Percentiles rank a stretch among this genome's conserved stretches.
Evolutionary conservation across 345 rosid genomes (phyloP).

Genomic region (Lagerstroemia speciosa): DNA sequence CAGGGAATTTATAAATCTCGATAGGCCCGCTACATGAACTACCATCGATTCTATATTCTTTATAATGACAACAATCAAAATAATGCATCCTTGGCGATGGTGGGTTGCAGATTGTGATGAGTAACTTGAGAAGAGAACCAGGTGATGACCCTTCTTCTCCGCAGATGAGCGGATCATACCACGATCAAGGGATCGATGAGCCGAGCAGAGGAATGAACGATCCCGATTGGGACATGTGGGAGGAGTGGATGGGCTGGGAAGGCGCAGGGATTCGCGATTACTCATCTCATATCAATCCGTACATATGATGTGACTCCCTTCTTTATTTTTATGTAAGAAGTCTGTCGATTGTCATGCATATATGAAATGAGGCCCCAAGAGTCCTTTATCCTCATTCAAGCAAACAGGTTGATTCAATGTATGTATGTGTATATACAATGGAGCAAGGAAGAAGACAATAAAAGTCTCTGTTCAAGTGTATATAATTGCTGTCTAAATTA

Average conservation of each 20-base stretch:
- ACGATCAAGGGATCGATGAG: conserved; percentile 36
- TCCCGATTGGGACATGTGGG: conserved; percentile 76
- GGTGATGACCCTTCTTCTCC: conserved; percentile 4
- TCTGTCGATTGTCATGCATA: neutral
- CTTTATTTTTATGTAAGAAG: neutral
- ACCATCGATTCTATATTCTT: neutral
- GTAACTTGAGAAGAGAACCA: conserved; percentile 38
- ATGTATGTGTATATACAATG: neutral
- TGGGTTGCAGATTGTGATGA: conserved; percentile 47
- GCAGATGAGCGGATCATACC: conserved; percentile 24
- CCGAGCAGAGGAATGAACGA: conserved; percentile 51
- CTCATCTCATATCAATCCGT: conserved; percentile 76
- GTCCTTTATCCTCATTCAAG: neutral
- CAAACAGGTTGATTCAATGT: neutral
- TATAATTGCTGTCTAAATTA: no score
- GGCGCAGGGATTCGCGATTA: conserved; percentile 84
- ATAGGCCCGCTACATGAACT: neutral
- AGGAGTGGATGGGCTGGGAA: conserved; percentile 99
- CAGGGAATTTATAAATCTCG: no score
- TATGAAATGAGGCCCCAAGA: neutral
- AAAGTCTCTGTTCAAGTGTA: neutral
- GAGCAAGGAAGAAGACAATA: neutral
- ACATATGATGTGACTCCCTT: conserved; percentile 24
- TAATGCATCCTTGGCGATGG: neutral
- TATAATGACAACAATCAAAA: neutral